phyloP scores from a whole-genome alignment of 345 rosid species.

The Arabidopsis suecica region DNA sequence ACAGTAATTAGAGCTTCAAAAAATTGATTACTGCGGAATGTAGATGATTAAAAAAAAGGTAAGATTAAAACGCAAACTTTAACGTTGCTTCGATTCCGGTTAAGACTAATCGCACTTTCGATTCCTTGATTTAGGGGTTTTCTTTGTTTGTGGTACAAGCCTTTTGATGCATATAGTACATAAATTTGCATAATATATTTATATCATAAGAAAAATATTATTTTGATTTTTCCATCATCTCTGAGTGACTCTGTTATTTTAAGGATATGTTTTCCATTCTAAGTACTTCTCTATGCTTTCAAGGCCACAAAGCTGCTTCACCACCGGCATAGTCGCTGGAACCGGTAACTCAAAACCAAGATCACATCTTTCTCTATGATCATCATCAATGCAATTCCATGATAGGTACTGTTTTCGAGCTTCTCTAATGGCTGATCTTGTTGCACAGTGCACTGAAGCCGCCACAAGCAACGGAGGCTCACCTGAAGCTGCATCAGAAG shows the following conservation, averaged over 20 bases:
- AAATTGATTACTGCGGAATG: too few species aligned
- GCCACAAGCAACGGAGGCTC: constrained; percentile 92
- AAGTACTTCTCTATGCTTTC: constrained; percentile 71
- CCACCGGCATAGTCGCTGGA: constrained; percentile 86
- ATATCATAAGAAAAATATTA: background rate
- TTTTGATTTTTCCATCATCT: background rate
- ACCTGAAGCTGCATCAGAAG: constrained; percentile 74
- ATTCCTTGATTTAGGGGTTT: too few species aligned
- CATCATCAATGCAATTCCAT: constrained; percentile 49
- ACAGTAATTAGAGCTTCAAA: background rate
- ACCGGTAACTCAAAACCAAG: constrained; percentile 59
- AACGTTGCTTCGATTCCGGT: too few species aligned
- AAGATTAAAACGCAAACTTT: too few species aligned
- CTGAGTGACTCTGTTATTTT: background rate
- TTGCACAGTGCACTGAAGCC: constrained; percentile 81
- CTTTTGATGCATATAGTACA: too few species aligned
- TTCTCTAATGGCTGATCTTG: constrained; percentile 73
- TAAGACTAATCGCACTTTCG: too few species aligned
- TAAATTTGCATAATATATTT: too few species aligned
- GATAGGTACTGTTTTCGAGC: constrained; percentile 67
- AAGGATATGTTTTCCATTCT: constrained; percentile 41
- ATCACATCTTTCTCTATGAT: constrained; percentile 26
- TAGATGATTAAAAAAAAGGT: too few species aligned
- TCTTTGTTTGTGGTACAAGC: too few species aligned
- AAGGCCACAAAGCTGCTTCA: constrained; percentile 78